Base-by-base conservation (phyloP, 2,329 filamentous ascomycete genomes). In the Karstenula rhodostoma region DNA sequence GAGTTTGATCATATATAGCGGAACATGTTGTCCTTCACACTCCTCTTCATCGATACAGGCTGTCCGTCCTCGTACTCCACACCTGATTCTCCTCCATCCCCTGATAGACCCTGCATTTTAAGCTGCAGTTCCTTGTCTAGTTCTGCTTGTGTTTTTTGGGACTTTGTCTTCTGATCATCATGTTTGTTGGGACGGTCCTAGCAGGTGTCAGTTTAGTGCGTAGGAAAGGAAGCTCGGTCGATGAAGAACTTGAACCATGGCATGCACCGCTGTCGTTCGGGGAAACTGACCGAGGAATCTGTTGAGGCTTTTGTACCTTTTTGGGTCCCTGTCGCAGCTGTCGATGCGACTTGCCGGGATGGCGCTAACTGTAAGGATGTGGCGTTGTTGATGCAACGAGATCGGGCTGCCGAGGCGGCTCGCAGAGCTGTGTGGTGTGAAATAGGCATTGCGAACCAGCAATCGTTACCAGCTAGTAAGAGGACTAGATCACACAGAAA, bases 11-110 rank as follows among this genome's bases (percentile, higher is more conserved):
- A 73, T 22, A 92, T 91, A 61, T 90, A 85, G 17, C 90, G 82
- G 73, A 93, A 93, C 90, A 93, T 93, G 68, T 93, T 93, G 55
- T 89, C 86, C 73, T 85, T 88, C 12, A 94, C 91, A 37, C 88
- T 85, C 52, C 90, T 82, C 78, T 92, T 93, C 84, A 94, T 89
- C 0, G 88, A 83, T 6, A 87, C 87, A 0, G 91, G 87, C 73
- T 89, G 85, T 0, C 91, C 91, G 67, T 92, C 85, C 74, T 94
- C 91, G 61, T 91, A 89, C 75, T 93, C 90, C 4, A 94, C 80
- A 0, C 90, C 91, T 3, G 89, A 82, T 27, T 85, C 85, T 9
- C 91, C 90, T 4, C 90, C 90, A 44, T 89, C 90, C 0, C 91
- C 90, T 0, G 89, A 84, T 32, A 89, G 80, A 12, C 84, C 86